Conservation (phyloP, 1,284 basidiomycete genomes). For the Ceratobasidium sp. region DNA sequence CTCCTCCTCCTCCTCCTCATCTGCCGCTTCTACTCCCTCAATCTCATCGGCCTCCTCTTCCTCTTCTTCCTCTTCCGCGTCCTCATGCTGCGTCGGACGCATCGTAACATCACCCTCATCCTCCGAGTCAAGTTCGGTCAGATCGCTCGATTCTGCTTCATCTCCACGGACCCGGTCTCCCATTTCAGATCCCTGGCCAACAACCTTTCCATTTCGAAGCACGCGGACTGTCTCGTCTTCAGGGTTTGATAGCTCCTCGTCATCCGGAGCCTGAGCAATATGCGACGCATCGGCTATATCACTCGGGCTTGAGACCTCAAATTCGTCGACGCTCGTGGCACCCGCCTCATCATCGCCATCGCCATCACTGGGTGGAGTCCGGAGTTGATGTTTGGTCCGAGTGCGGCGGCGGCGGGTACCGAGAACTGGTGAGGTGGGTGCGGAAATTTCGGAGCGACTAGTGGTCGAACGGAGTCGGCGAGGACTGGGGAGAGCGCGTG, state of each 20-base stretch:
- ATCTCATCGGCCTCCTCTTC: slow-evolving; percentile 54
- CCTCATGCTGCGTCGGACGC: slow-evolving; percentile 44
- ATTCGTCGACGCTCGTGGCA: slow-evolving; percentile 25
- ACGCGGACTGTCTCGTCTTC: slow-evolving; percentile 52
- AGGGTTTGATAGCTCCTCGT: slow-evolving; percentile 51
- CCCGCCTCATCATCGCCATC: slow-evolving; percentile 43
- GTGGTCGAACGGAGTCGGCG: slow-evolving; percentile 33
- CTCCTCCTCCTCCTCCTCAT: slow-evolving; percentile 49
- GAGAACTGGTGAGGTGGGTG: slow-evolving; percentile 18
- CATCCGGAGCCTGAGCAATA: slow-evolving; percentile 33
- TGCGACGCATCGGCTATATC: slow-evolving; percentile 37
- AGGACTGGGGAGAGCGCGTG: slow-evolving; percentile 36
- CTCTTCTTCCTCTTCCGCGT: slow-evolving; percentile 46
- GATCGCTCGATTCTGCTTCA: slow-evolving; percentile 53
- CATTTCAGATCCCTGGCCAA: slow-evolving; percentile 58
- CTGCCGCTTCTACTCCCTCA: slow-evolving; percentile 56
- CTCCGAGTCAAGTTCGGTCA: slow-evolving; percentile 50
- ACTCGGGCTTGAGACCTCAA: slow-evolving; percentile 12
- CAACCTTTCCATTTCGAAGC: slow-evolving; percentile 50
- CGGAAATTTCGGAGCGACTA: slow-evolving; percentile 24
- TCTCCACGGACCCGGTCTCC: slow-evolving; percentile 58
- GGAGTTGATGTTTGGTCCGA: slow-evolving; percentile 25
- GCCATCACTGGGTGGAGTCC: slow-evolving; percentile 28
- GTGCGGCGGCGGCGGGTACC: slow-evolving; percentile 19
- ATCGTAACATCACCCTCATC: slow-evolving; percentile 55